A percentile compares a stretch with the other conserved stretches of the same genome.
Evolutionary conservation across 768 basidiomycete genomes (phyloP).

Genomic region (Naganishia randhawae): DNA sequence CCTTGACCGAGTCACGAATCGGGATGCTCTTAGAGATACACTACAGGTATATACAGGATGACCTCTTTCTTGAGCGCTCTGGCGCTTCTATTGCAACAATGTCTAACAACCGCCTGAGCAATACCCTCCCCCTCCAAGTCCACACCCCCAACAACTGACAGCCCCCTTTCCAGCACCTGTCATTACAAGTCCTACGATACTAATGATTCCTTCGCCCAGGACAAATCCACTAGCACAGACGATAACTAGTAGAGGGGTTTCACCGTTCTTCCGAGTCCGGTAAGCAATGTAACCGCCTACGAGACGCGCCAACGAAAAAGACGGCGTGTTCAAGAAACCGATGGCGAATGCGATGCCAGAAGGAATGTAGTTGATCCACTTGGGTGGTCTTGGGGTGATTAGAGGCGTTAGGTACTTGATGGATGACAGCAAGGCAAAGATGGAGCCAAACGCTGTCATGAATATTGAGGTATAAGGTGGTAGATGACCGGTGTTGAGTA

Average conservation of each 20-base stretch:
- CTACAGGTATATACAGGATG: neutral
- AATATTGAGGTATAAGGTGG: conserved; percentile 70
- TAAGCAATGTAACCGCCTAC: conserved; percentile 81
- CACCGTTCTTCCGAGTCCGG: conserved; percentile 42
- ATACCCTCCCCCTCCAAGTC: conserved; percentile 47
- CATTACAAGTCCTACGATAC: conserved; percentile 71
- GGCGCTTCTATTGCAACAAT: neutral
- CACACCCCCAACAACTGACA: conserved; percentile 81
- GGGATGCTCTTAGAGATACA: neutral
- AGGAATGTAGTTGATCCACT: conserved; percentile 66
- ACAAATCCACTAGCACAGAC: conserved; percentile 93
- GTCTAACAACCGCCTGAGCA: conserved; percentile 44
- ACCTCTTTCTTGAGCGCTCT: neutral
- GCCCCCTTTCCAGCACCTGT: conserved; percentile 71
- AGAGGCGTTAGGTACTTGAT: conserved; percentile 54
- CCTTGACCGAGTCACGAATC: no score
- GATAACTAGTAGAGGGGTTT: conserved; percentile 56
- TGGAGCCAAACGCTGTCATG: conserved; percentile 70
- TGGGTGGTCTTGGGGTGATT: conserved; percentile 10
- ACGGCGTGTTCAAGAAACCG: conserved; percentile 91
- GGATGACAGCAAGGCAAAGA: conserved; percentile 67
- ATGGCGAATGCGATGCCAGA: conserved; percentile 93
- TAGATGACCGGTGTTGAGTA: conserved; percentile 65
- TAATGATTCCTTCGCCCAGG: conserved; percentile 86
- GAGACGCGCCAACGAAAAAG: conserved; percentile 85